Percentiles rank a stretch among this genome's conserved stretches.
Evolutionary conservation across 805 yeast species (phyloP).

Genomic region (Saccharomycopsis fermentans): DNA sequence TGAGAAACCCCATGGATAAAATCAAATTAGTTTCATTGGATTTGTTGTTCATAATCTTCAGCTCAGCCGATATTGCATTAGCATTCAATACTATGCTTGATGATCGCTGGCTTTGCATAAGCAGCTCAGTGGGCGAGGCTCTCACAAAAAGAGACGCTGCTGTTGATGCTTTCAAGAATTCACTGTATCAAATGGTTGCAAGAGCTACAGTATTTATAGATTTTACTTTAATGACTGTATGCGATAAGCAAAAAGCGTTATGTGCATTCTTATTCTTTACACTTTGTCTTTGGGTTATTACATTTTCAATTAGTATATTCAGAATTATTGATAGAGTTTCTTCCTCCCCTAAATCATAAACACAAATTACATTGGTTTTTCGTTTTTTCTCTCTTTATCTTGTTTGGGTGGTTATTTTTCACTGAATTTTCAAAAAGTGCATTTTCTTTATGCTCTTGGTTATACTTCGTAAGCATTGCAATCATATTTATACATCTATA

Average conservation of each 20-base stretch:
- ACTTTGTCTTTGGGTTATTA: conserved; percentile 71
- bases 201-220: conserved; percentile 14
- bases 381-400: neutral
- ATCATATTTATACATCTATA: neutral
- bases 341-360: conserved; percentile 7
- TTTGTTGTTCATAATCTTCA: conserved; percentile 75
- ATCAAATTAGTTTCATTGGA: conserved; percentile 75
- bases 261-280: conserved; percentile 71
- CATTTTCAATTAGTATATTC: conserved; percentile 74
- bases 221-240: conserved; percentile 39
- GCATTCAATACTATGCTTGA: conserved; percentile 79
- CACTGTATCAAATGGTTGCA: conserved; percentile 22
- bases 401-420: neutral
- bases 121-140: neutral
- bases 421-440: neutral
- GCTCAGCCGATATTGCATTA: conserved; percentile 78
- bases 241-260: conserved; percentile 68
- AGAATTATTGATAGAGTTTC: conserved; percentile 65
- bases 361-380: neutral
- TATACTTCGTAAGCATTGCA: neutral
- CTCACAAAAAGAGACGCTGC: conserved; percentile 10
- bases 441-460: neutral
- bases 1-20: conserved; percentile 77
- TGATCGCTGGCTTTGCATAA: conserved; percentile 66
- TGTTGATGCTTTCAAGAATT: conserved; percentile 15